Evolutionary conservation across 345 rosid species (phyloP).

Genomic region (Pelargonium nanum): DNA sequence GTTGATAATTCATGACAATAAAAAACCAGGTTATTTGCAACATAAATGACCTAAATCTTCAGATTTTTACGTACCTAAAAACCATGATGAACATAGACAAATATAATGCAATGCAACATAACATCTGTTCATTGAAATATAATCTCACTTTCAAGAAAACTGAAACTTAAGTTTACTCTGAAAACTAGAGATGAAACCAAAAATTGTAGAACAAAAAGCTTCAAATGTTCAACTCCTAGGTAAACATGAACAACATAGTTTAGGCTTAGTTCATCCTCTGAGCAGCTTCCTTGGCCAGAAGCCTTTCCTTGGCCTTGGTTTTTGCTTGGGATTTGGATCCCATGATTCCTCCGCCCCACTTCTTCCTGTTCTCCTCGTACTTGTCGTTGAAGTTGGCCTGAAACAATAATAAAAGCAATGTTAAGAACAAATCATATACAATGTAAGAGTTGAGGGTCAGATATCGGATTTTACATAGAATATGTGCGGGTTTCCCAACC

Average conservation of each 20-base stretch:
- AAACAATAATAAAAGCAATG: not conserved
- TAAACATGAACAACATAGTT: not conserved
- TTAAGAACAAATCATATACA: not conserved
- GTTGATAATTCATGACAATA: no score
- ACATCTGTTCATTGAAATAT: not conserved
- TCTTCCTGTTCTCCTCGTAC: conserved; percentile 62
- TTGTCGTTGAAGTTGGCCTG: conserved; percentile 74
- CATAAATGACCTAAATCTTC: no score
- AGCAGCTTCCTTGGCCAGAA: conserved; percentile 65
- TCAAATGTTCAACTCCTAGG: not conserved
- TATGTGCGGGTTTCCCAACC: no score
- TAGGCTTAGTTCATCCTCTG: conserved; percentile 44
- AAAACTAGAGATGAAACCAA: not conserved
- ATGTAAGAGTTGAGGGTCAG: no score
- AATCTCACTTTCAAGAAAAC: not conserved
- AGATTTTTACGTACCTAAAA: no score
- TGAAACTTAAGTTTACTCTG: not conserved
- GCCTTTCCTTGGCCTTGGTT: conserved; percentile 55
- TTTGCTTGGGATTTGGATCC: conserved; percentile 79
- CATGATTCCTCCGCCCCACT: conserved; percentile 90
- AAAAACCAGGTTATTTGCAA: no score
- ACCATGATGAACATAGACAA: no score
- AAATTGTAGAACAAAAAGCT: not conserved
- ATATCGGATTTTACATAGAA: no score
- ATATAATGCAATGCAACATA: not conserved